Percentiles rank a stretch among this genome's conserved stretches.
Evolutionary conservation across 164 flowering plant species (phyloP).

Genomic region (Piper longum): DNA sequence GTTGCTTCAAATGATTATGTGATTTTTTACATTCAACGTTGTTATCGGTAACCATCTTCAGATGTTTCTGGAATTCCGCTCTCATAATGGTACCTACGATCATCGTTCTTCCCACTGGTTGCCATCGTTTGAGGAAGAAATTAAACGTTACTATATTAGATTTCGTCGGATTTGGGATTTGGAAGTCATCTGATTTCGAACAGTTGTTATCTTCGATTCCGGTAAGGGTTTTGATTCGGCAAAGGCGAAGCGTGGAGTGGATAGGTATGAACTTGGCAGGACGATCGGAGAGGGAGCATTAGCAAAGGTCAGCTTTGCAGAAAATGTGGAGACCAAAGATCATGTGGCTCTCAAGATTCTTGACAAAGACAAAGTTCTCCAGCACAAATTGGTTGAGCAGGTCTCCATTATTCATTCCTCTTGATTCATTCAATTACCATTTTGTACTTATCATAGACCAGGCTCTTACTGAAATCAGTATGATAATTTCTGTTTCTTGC

Average conservation of each 20-base stretch:
- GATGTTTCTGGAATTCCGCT: no score
- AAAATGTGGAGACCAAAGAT: conserved; percentile 39
- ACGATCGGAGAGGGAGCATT: conserved; percentile 67
- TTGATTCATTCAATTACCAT: not conserved
- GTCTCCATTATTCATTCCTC: conserved; percentile 10
- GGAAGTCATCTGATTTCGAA: no score
- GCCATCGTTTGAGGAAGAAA: no score
- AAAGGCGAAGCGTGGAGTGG: conserved; percentile 60
- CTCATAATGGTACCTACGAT: no score
- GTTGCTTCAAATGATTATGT: no score
- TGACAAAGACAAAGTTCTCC: conserved; percentile 58
- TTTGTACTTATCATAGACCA: no score
- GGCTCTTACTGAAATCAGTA: not conserved
- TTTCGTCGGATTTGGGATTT: no score
- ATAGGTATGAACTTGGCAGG: conserved; percentile 57
- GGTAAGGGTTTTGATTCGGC: conserved; percentile 10
- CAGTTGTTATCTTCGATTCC: no score
- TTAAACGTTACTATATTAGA: no score
- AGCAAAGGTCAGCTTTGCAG: conserved; percentile 69
- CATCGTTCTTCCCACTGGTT: no score
- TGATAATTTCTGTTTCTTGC: not conserved
- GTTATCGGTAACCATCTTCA: no score
- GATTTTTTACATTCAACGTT: no score
- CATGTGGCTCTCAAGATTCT: conserved; percentile 63
- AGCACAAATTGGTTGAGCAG: conserved; percentile 71